These are phyloP conservation scores for Pachyrhizus erosus DNA, from an alignment of 306 rosid genomes.

Conservation along the genomic window DNA sequence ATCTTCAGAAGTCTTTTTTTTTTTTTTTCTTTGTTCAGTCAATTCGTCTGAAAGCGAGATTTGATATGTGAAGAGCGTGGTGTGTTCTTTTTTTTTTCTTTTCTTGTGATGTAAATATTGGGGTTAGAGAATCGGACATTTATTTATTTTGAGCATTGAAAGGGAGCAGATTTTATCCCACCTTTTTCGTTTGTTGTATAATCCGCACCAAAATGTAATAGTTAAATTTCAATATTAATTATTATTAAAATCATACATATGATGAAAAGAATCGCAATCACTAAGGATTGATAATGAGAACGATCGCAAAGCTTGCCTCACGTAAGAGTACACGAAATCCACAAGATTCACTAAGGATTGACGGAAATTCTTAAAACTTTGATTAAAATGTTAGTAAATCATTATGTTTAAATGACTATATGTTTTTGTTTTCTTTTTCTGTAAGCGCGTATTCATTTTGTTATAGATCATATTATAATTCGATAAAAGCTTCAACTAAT, in stretches of 20 bases:
- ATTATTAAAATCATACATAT: background rate
- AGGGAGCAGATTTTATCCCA: slow-evolving; percentile 26
- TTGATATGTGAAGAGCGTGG: slow-evolving; percentile 37
- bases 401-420: too few species aligned
- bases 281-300: background rate
- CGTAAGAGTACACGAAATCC: too few species aligned
- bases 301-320: background rate
- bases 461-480: too few species aligned
- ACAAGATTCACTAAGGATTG: background rate
- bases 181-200: slow-evolving; percentile 11
- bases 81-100: background rate
- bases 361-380: background rate
- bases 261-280: background rate
- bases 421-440: too few species aligned
- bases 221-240: slow-evolving; percentile 10
- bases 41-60: slow-evolving; percentile 38
- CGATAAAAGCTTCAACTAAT: too few species aligned
- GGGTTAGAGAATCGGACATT: slow-evolving; percentile 5
- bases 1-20: background rate
- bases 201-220: background rate
- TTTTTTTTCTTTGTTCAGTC: background rate
- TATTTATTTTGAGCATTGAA: slow-evolving; percentile 16
- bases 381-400: too few species aligned
- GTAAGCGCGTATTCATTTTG: too few species aligned
- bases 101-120: slow-evolving; percentile 44